Percentiles rank a stretch among this genome's conserved stretches.
These are phyloP conservation scores for Sporothrix dimorphospora DNA, from an alignment of 2,329 filamentous ascomycete species.

Conservation along the genomic window DNA sequence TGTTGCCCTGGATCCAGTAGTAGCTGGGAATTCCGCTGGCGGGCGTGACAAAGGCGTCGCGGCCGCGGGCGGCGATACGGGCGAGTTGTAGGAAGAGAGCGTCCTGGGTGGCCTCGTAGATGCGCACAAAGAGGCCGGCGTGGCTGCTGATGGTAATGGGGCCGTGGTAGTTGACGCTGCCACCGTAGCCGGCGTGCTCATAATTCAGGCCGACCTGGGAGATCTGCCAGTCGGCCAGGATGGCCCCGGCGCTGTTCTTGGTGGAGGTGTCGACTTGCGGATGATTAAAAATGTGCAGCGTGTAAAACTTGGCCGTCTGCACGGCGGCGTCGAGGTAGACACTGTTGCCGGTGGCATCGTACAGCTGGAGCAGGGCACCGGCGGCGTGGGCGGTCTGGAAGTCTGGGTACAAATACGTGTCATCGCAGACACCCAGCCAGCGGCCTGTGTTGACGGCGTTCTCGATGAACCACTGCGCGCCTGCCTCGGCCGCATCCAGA, in stretches of 20 bases:
- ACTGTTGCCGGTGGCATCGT: slow-evolving; percentile 24
- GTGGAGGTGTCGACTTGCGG: slow-evolving; percentile 23
- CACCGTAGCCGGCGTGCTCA: slow-evolving; percentile 30
- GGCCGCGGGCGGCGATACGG: slow-evolving; percentile 29
- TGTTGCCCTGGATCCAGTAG: slow-evolving; percentile 32
- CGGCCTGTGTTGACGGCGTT: slow-evolving; percentile 25
- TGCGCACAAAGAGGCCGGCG: slow-evolving; percentile 28
- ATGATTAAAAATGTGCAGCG: slow-evolving; percentile 32
- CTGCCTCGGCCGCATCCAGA: slow-evolving; percentile 26
- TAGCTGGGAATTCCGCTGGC: slow-evolving; percentile 29
- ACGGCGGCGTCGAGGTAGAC: slow-evolving; percentile 28
- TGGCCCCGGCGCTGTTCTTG: slow-evolving; percentile 9
- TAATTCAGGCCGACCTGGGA: slow-evolving; percentile 30
- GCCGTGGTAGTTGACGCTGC: slow-evolving; percentile 25
- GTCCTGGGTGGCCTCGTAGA: slow-evolving; percentile 29
- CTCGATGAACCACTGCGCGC: slow-evolving; percentile 28
- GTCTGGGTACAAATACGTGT: slow-evolving; percentile 29
- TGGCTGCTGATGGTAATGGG: slow-evolving; percentile 30
- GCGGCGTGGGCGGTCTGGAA: slow-evolving; percentile 28
- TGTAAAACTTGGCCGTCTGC: slow-evolving; percentile 28
- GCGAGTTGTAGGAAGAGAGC: slow-evolving; percentile 28
- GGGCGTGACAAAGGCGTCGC: slow-evolving; percentile 30
- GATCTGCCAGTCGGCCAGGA: slow-evolving; percentile 29
- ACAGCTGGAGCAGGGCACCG: slow-evolving; percentile 28
- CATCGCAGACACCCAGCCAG: slow-evolving; percentile 31